These are phyloP conservation scores for Gamsiella multidivaricata DNA, from an alignment of 192 early-diverging fungal genomes.

Conservation along the genomic window DNA sequence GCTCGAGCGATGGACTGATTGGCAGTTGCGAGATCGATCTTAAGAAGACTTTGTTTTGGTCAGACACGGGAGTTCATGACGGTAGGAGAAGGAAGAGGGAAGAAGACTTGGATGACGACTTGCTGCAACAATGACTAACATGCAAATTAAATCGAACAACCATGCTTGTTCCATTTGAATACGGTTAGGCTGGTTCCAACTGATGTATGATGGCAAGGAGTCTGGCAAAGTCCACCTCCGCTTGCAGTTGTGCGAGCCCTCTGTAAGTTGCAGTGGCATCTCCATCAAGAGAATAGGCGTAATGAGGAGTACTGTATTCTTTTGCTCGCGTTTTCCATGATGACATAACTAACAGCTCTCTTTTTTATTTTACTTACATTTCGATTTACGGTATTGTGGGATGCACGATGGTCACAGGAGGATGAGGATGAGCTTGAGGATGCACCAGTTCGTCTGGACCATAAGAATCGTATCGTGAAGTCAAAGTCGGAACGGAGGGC, in stretches of 20 bases:
- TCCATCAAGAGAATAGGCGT: neutral
- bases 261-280: slow-evolving; percentile 21
- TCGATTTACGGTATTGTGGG: neutral
- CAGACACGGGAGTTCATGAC: slow-evolving; percentile 11
- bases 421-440: slow-evolving; percentile 23
- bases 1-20: slow-evolving; percentile 40
- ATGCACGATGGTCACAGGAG: slow-evolving; percentile 3
- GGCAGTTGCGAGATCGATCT: slow-evolving; percentile 47
- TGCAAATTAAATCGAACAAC: no score
- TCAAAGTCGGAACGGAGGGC: slow-evolving; percentile 7
- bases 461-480: slow-evolving; percentile 18
- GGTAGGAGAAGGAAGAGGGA: slow-evolving; percentile 17
- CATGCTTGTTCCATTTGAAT: neutral
- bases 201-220: slow-evolving; percentile 33
- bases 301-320: neutral
- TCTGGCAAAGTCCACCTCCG: slow-evolving; percentile 39
- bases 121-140: no score
- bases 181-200: slow-evolving; percentile 32
- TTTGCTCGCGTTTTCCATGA: neutral
- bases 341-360: neutral
- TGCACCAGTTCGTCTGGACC: slow-evolving; percentile 10
- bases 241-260: slow-evolving; percentile 28
- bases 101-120: no score
- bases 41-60: slow-evolving; percentile 22
- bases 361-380: neutral